These are phyloP conservation scores for Scheffersomyces cryptocercus DNA, from an alignment of 1,139 yeast genomes.

Conservation along the genomic window DNA sequence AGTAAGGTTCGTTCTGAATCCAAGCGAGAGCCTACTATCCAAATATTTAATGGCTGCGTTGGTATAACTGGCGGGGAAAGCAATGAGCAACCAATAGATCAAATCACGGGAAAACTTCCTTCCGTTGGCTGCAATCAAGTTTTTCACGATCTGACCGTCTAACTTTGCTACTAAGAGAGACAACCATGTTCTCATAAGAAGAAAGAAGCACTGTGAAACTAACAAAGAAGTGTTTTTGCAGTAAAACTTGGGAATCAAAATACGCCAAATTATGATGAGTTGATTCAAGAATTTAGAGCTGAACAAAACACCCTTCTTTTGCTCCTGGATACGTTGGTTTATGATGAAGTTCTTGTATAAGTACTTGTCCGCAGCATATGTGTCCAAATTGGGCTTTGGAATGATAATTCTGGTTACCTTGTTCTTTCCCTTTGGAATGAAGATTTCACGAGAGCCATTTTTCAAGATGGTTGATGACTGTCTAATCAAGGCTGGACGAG, in stretches of 20 bases:
- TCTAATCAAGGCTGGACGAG: conserved; percentile 42
- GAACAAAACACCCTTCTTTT: conserved; percentile 38
- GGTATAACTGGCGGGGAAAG: conserved; percentile 91
- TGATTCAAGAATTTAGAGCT: conserved; percentile 75
- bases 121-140: conserved; percentile 82
- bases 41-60: conserved; percentile 86
- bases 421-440: conserved; percentile 52
- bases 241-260: conserved; percentile 72
- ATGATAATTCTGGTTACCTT: conserved; percentile 50
- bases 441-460: conserved; percentile 57
- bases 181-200: conserved; percentile 83
- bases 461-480: conserved; percentile 47
- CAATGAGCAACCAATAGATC: conserved; percentile 83
- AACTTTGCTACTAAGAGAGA: conserved; percentile 82
- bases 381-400: conserved; percentile 59
- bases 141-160: conserved; percentile 91
- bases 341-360: conserved; percentile 54
- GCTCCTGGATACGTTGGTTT: conserved; percentile 33
- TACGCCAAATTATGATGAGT: conserved; percentile 74
- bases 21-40: conserved; percentile 74
- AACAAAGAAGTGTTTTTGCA: conserved; percentile 70
- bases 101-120: conserved; percentile 74
- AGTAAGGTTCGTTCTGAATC: conserved; percentile 80
- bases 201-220: conserved; percentile 70
- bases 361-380: conserved; percentile 69